phyloP scores from a whole-genome alignment of 2,329 filamentous ascomycete species.

The Epichloe glyceriae region DNA sequence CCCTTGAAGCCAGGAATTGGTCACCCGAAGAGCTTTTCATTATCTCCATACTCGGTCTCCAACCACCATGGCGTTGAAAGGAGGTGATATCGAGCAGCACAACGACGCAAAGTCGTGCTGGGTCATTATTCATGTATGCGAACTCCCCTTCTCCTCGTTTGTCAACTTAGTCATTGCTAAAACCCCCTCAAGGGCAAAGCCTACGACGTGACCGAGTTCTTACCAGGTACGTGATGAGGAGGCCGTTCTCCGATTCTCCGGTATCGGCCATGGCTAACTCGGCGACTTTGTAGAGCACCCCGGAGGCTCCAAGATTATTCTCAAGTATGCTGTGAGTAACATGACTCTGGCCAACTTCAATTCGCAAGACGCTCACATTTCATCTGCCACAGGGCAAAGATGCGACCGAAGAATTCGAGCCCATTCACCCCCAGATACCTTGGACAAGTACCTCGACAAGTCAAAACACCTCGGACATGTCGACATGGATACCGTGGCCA shows the following conservation, averaged over 20 bases:
- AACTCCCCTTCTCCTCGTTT: background rate
- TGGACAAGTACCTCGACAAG: conserved; percentile 70
- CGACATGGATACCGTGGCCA: conserved; percentile 71
- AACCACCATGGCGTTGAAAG: conserved; percentile 30
- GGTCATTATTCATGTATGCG: conserved; percentile 66
- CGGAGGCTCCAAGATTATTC: conserved; percentile 80
- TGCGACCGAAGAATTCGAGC: conserved; percentile 82
- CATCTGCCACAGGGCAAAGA: conserved; percentile 56
- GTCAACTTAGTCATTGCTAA: background rate
- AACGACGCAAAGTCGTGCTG: conserved; percentile 74
- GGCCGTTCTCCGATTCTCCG: background rate
- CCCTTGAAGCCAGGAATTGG: too few species aligned
- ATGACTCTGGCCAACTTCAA: background rate
- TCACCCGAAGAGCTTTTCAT: too few species aligned
- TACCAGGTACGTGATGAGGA: conserved; percentile 54
- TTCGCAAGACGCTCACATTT: background rate
- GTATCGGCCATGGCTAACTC: background rate
- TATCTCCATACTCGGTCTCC: too few species aligned
- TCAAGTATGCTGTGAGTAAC: conserved; percentile 66
- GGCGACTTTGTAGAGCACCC: conserved; percentile 53
- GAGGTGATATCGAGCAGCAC: conserved; percentile 52
- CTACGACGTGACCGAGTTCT: conserved; percentile 81
- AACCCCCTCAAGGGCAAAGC: conserved; percentile 48
- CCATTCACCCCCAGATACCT: conserved; percentile 81
- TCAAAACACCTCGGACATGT: conserved; percentile 84